Conservation (phyloP, 352 stramenopile genomes). For the Halophytophthora batemanensis region DNA sequence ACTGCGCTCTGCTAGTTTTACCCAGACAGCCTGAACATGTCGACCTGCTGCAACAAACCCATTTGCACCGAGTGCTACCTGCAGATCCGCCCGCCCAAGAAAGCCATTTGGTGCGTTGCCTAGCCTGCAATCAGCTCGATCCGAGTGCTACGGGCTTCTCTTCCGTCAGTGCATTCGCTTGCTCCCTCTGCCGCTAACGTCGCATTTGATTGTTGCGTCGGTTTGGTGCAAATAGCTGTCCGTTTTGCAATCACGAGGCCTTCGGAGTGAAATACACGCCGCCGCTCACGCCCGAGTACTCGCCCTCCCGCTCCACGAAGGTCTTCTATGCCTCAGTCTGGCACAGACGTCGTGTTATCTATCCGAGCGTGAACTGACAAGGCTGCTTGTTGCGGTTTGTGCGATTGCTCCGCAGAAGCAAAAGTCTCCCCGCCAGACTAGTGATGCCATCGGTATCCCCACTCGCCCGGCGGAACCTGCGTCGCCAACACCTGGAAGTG, state of each 20-base stretch:
- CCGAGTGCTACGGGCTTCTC: too few species aligned
- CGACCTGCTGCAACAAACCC: slow-evolving; percentile 63
- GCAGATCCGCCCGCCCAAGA: slow-evolving; percentile 54
- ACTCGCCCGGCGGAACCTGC: slow-evolving; percentile 8
- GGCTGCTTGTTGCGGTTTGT: slow-evolving; percentile 1
- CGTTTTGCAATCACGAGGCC: slow-evolving; percentile 74
- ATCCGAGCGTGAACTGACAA: slow-evolving; percentile 1
- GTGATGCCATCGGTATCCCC: slow-evolving; percentile 33
- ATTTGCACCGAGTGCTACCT: slow-evolving; percentile 76
- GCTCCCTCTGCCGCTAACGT: not conserved
- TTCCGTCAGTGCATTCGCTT: too few species aligned
- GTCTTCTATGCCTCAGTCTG: slow-evolving; percentile 5
- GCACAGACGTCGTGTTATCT: not conserved
- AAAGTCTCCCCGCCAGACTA: slow-evolving; percentile 25
- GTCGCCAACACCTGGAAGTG: slow-evolving; percentile 6
- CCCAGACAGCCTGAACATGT: slow-evolving; percentile 54
- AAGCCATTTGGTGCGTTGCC: slow-evolving; percentile 37
- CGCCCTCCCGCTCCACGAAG: slow-evolving; percentile 41
- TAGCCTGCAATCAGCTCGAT: not conserved
- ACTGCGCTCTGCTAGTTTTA: slow-evolving; percentile 38
- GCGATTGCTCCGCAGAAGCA: slow-evolving; percentile 22
- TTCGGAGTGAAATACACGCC: slow-evolving; percentile 57
- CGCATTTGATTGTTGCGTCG: slow-evolving; percentile 3
- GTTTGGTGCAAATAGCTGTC: slow-evolving; percentile 40
- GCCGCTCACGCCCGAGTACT: slow-evolving; percentile 40